Percentiles rank a stretch among this genome's conserved stretches.
Conservation (phyloP, 192 early-diverging fungal genomes). For the Chytriomyces hyalinus region DNA sequence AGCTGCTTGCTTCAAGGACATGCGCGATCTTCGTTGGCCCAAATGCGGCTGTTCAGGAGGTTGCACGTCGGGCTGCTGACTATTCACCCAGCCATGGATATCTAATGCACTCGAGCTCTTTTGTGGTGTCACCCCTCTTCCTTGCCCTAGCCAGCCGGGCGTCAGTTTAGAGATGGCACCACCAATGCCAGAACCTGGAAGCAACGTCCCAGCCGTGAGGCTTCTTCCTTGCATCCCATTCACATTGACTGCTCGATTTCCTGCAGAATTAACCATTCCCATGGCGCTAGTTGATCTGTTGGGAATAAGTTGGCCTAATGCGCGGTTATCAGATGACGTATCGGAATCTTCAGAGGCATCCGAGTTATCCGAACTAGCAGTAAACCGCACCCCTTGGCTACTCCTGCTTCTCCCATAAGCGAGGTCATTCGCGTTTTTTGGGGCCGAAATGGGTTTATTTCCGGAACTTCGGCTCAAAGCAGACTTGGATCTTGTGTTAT, state of each 20-base stretch:
- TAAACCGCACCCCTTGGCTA: neutral
- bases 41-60: neutral
- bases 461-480: neutral
- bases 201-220: neutral
- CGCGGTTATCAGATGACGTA: neutral
- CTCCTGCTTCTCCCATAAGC: neutral
- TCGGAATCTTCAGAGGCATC: neutral
- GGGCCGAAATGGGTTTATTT: neutral
- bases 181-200: no score
- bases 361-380: neutral
- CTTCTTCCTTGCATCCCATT: neutral
- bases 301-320: neutral
- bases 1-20: slow-evolving; percentile 1
- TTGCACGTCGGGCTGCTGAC: neutral
- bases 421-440: neutral
- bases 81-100: neutral
- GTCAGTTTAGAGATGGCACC: no score
- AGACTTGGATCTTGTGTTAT: neutral
- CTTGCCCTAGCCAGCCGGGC: neutral
- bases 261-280: no score
- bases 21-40: neutral
- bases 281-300: no score
- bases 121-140: neutral
- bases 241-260: no score
- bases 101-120: slow-evolving; percentile 2